A percentile compares a stretch with the other conserved stretches of the same genome.
Evolutionary conservation across 345 rosid species (phyloP).

Genomic region (Dimocarpus longan): DNA sequence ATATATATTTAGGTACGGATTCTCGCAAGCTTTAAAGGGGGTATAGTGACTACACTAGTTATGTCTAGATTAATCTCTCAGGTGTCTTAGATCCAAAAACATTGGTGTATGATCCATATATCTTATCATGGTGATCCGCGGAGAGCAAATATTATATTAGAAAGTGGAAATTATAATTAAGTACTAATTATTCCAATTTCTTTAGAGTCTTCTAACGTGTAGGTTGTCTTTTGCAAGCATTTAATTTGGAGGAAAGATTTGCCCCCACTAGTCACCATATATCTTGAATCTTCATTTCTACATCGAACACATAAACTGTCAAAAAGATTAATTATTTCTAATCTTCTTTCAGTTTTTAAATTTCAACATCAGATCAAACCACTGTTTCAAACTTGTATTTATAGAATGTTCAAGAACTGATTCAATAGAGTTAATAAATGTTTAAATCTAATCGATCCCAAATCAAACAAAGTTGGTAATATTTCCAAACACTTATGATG

Average conservation of each 20-base stretch:
- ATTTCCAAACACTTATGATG: background rate
- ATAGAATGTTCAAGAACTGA: no score
- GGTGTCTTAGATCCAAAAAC: constrained; percentile 56
- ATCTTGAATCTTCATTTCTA: background rate
- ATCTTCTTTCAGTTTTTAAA: background rate
- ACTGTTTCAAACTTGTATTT: background rate
- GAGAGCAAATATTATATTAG: background rate
- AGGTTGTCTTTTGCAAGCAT: background rate
- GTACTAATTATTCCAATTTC: background rate
- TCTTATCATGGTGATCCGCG: background rate
- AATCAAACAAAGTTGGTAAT: background rate
- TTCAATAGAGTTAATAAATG: no score
- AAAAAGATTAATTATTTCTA: no score
- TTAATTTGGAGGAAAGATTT: background rate
- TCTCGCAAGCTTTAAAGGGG: constrained; percentile 24
- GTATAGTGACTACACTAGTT: background rate
- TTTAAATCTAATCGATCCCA: background rate
- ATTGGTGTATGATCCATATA: constrained; percentile 15
- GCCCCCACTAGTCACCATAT: background rate
- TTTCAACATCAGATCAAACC: background rate
- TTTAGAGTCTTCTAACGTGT: background rate
- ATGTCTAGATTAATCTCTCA: constrained; percentile 27
- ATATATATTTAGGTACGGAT: constrained; percentile 16
- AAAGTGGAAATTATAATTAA: background rate
- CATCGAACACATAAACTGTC: background rate